Conservation (phyloP, 768 basidiomycete species). For the Mycena alexandri region DNA sequence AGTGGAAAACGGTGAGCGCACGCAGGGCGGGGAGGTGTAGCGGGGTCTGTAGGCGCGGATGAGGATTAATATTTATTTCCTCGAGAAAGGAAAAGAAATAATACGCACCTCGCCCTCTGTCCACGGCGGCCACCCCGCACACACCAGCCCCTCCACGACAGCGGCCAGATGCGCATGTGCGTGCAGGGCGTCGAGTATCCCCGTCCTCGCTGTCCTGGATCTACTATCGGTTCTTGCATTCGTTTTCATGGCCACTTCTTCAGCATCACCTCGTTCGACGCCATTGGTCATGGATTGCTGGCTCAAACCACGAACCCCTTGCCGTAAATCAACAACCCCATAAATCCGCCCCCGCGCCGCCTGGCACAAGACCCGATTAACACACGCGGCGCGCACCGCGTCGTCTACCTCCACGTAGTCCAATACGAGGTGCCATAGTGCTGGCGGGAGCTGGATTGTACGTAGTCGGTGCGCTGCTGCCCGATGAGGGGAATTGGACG, state of each 20-base stretch:
- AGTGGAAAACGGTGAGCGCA: conserved; percentile 28
- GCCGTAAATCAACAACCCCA: conserved; percentile 13
- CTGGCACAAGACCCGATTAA: conserved; percentile 8
- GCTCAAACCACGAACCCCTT: no score
- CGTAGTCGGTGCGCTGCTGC: no score
- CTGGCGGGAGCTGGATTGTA: not conserved
- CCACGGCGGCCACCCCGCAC: conserved; percentile 35
- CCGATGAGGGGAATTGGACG: no score
- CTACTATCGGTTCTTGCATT: not conserved
- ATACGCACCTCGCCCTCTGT: not conserved
- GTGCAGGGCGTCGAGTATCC: not conserved
- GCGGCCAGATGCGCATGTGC: conserved; percentile 20
- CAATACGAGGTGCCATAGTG: conserved; percentile 12
- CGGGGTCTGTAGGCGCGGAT: not conserved
- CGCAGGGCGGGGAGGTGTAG: conserved; percentile 27
- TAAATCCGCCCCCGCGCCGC: conserved; percentile 23
- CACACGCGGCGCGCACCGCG: conserved; percentile 11
- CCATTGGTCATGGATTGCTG: not conserved
- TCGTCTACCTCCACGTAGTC: not conserved
- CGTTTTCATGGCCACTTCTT: not conserved
- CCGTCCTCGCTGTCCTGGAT: not conserved
- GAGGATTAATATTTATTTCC: no score
- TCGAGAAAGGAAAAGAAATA: not conserved
- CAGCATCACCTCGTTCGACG: no score
- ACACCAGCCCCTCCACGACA: conserved; percentile 26